Evolutionary conservation across 768 basidiomycete genomes (phyloP).

Genomic region (Russula virescens): DNA sequence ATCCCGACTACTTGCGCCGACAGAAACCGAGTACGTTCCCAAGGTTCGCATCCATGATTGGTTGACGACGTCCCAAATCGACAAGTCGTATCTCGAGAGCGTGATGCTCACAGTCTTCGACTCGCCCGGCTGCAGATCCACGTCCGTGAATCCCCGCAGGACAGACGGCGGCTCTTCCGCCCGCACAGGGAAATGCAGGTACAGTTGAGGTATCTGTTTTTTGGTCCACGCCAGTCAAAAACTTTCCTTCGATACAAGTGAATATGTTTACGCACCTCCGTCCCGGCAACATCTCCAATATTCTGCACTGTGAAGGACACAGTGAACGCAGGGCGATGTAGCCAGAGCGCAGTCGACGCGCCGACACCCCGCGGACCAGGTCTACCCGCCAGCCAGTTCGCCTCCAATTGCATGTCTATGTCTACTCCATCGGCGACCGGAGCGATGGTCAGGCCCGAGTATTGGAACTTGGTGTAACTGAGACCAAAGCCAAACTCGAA

Average conservation of each 20-base stretch:
- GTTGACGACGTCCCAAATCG: constrained; percentile 33
- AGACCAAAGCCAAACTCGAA: constrained; percentile 90
- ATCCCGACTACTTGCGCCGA: constrained; percentile 28
- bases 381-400: constrained; percentile 56
- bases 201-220: constrained; percentile 64
- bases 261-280: constrained; percentile 42
- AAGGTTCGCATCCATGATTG: constrained; percentile 34
- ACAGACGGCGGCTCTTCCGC: constrained; percentile 67
- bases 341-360: constrained; percentile 59
- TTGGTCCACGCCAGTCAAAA: not conserved
- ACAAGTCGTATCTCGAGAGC: constrained; percentile 26
- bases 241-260: not conserved
- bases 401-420: constrained; percentile 36
- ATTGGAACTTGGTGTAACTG: constrained; percentile 78
- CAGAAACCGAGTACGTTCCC: constrained; percentile 30
- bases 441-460: constrained; percentile 49
- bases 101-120: constrained; percentile 22
- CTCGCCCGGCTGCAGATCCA: constrained; percentile 24
- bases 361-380: constrained; percentile 52
- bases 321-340: constrained; percentile 58
- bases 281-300: constrained; percentile 54
- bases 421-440: constrained; percentile 33
- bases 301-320: constrained; percentile 65
- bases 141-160: constrained; percentile 34
- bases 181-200: constrained; percentile 58